phyloP scores from a whole-genome alignment of 2,329 filamentous ascomycete genomes.

The Macroventuria anomochaeta region DNA sequence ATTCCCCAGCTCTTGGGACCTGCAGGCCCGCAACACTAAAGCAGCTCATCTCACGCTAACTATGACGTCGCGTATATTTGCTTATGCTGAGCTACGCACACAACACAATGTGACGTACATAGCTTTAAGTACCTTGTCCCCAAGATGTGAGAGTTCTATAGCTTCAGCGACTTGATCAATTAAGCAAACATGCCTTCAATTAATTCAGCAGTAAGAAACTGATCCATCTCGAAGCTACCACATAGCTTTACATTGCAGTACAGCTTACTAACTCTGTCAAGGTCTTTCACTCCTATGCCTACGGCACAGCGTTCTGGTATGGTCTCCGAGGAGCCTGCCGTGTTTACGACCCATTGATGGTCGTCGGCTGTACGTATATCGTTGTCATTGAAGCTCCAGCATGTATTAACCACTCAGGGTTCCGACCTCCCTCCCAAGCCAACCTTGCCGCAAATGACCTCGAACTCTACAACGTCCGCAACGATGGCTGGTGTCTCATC shows the following conservation, averaged over 20 bases:
- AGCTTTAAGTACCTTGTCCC: background rate
- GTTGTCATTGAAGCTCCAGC: no score
- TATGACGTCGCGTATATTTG: slow-evolving; percentile 16
- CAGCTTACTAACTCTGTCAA: background rate
- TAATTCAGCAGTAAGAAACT: slow-evolving; percentile 20
- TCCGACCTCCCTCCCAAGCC: slow-evolving; percentile 33
- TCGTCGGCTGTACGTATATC: slow-evolving; percentile 26
- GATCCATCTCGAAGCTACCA: background rate
- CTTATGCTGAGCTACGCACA: background rate
- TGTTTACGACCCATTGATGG: slow-evolving; percentile 35
- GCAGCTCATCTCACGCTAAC: slow-evolving; percentile 17
- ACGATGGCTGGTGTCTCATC: slow-evolving; percentile 36
- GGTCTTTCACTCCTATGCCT: slow-evolving; percentile 35
- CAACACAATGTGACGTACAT: background rate
- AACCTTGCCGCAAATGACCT: slow-evolving; percentile 32
- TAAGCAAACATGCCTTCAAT: slow-evolving; percentile 20
- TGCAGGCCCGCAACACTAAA: slow-evolving; percentile 15
- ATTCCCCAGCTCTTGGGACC: background rate
- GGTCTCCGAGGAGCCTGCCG: slow-evolving; percentile 33
- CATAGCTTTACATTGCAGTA: background rate
- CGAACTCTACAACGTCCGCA: slow-evolving; percentile 34
- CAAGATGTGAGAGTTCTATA: background rate
- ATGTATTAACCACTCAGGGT: slow-evolving; percentile 23
- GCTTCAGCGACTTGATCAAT: background rate
- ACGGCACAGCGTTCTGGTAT: slow-evolving; percentile 39